Percentiles rank a stretch among this genome's conserved stretches.
Evolutionary conservation across 2,329 filamentous ascomycete genomes (phyloP).

Genomic region (Phaeosphaeria sp.): DNA sequence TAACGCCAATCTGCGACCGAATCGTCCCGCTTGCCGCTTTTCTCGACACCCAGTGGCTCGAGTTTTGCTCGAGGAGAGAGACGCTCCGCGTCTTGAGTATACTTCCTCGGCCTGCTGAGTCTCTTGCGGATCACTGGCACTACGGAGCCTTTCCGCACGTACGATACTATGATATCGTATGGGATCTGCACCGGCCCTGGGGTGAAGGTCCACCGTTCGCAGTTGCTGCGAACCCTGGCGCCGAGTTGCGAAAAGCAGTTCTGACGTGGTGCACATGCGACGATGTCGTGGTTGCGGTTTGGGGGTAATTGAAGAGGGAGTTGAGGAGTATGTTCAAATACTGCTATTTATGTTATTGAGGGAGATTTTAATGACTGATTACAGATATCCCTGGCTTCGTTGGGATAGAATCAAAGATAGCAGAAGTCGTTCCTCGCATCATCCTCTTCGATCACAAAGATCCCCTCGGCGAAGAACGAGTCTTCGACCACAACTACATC

Average conservation of each 20-base stretch:
- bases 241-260: background rate
- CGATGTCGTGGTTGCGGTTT: background rate
- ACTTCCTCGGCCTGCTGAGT: background rate
- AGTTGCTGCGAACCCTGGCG: background rate
- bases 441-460: background rate
- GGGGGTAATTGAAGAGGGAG: background rate
- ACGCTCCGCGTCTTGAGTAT: background rate
- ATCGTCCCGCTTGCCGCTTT: background rate
- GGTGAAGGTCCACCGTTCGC: background rate
- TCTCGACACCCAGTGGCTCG: background rate
- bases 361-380: background rate
- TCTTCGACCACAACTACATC: background rate
- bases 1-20: background rate
- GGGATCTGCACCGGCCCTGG: too few relatives aligned
- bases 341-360: background rate
- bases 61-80: background rate
- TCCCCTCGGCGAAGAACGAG: background rate
- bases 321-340: background rate
- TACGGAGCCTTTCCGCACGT: background rate
- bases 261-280: background rate
- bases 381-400: background rate
- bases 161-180: background rate
- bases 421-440: background rate
- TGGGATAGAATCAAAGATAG: background rate
- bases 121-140: background rate